Evolutionary conservation across 2,329 filamentous ascomycete genomes (phyloP), one percentile per base, ranked within the genome.

Genomic region (Coniochaeta sp.): DNA sequence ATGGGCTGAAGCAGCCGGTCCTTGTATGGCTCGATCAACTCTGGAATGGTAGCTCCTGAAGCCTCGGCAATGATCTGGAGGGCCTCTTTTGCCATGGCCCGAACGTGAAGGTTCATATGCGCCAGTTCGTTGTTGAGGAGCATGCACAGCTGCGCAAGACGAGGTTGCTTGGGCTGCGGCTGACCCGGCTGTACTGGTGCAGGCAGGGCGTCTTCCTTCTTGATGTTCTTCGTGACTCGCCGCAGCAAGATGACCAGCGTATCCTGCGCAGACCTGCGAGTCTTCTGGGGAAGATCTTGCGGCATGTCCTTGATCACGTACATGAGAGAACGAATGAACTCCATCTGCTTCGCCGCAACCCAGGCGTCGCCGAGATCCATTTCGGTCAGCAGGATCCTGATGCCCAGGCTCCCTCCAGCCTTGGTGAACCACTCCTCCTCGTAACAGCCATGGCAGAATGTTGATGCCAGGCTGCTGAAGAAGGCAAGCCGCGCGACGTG

Each of bases 341-440:
- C 92, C 58, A 89, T 84, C 70, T 97, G 92, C 66, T 91, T 89
- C 14, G 88, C 84, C 22, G 85, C 81, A 36, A 99, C 80, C 91
- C 95, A 99, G 1, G 79, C 72, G 68, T 96, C 90, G 47, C 91
- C 91, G 55, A 99, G 81, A 58, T 93, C 87, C 59, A 98, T 79
- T 66, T 93, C 89, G 2, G 90, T 93, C 34, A 93, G 87, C 61
- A 99, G 78, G 60, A 96, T 88, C 68, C 90, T 89, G 68, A 99
- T 97, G 59, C 96, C 96, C 22, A 93, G 77, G 59, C 90, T 93
- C 42, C 95, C 95, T 56, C 93, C 95, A 40, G 92, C 90, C 75
- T 99, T 99, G 58, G 93, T 93, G 70, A 96, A 99, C 95, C 96
- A 99, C 68, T 99, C 95, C 72, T 99, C 93, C 68, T 95, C 92